These are phyloP conservation scores for Mollisia scopiformis DNA, from an alignment of 2,329 filamentous ascomycete genomes.

Conservation along the genomic window DNA sequence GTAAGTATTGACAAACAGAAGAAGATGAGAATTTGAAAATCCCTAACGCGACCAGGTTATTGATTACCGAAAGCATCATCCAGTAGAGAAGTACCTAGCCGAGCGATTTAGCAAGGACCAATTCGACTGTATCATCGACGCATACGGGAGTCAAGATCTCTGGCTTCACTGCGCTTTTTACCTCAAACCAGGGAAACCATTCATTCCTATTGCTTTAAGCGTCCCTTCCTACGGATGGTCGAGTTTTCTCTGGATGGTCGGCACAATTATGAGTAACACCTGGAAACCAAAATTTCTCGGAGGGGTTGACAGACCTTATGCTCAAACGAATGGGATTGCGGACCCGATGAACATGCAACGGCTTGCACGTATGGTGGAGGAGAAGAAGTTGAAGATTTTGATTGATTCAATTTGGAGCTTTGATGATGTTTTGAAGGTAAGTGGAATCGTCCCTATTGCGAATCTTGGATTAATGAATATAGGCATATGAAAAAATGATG, in stretches of 20 bases:
- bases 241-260: conserved; percentile 36
- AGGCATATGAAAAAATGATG: conserved; percentile 39
- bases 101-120: conserved; percentile 35
- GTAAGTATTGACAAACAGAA: conserved; percentile 31
- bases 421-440: conserved; percentile 39
- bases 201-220: conserved; percentile 46
- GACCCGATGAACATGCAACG: conserved; percentile 38
- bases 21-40: not conserved
- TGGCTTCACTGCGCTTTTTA: conserved; percentile 45
- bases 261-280: conserved; percentile 43
- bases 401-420: conserved; percentile 43
- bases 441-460: not conserved
- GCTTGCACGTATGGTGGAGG: conserved; percentile 39
- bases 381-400: conserved; percentile 40
- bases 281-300: conserved; percentile 41
- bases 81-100: conserved; percentile 41
- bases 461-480: not conserved
- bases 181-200: conserved; percentile 42
- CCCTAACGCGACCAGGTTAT: conserved; percentile 37
- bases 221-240: conserved; percentile 38
- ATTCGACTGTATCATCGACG: conserved; percentile 53
- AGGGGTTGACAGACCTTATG: conserved; percentile 38
- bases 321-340: conserved; percentile 13
- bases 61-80: conserved; percentile 43
- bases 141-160: conserved; percentile 50